Conservation (phyloP, 768 basidiomycete species). For the Saitozyma sp. region DNA sequence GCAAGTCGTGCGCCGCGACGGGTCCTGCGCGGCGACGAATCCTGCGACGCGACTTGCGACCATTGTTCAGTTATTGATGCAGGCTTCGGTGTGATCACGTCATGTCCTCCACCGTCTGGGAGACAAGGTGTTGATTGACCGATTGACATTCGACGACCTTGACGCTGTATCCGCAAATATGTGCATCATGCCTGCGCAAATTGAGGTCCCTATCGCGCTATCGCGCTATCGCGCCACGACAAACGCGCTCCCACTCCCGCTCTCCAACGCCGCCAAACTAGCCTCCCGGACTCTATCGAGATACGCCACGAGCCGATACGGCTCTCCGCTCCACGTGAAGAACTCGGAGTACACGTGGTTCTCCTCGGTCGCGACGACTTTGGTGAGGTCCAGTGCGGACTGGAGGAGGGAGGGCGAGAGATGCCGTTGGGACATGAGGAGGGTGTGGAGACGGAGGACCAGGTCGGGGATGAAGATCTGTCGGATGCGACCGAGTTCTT, state of each 20-base stretch:
- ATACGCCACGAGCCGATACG: conserved; percentile 69
- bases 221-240: conserved; percentile 4
- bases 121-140: too few species aligned
- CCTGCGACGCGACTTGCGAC: too few species aligned
- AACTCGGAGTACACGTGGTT: conserved; percentile 86
- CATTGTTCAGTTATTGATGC: too few species aligned
- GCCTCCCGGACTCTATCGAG: conserved; percentile 71
- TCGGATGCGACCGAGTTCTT: conserved; percentile 76
- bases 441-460: conserved; percentile 76
- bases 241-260: conserved; percentile 28
- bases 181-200: neutral
- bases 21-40: too few species aligned
- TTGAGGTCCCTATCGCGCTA: too few species aligned
- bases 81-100: too few species aligned
- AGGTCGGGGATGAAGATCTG: conserved; percentile 88
- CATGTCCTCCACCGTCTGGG: too few species aligned
- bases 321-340: conserved; percentile 52
- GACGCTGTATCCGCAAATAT: neutral
- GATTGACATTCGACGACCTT: neutral
- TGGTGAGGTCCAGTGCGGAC: conserved; percentile 72
- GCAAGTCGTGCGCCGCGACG: too few species aligned
- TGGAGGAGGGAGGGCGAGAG: conserved; percentile 69
- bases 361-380: conserved; percentile 81
- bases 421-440: conserved; percentile 66
- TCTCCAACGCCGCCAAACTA: conserved; percentile 65